These are phyloP conservation scores for Emmonsia crescens DNA, from an alignment of 2,329 filamentous ascomycete genomes.

Conservation along the genomic window DNA sequence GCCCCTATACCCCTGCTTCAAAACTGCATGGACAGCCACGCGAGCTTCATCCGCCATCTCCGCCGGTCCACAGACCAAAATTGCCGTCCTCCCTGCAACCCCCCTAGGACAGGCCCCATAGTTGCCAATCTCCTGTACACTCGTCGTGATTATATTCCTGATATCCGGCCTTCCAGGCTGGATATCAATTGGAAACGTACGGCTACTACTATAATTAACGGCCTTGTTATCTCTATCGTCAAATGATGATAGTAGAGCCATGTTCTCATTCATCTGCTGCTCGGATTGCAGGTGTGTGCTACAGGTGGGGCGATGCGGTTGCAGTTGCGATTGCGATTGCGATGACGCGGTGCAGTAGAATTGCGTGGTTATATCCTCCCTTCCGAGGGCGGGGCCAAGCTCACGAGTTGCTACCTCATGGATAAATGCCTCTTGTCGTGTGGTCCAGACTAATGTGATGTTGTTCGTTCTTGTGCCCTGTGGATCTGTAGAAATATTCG, in stretches of 20 bases:
- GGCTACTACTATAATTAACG: neutral
- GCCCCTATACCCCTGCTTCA: slow-evolving; percentile 18
- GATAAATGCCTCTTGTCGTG: slow-evolving; percentile 4
- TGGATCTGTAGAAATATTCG: neutral
- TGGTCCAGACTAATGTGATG: slow-evolving; percentile 2
- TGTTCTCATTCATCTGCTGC: slow-evolving; percentile 6
- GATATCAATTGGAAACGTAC: slow-evolving; percentile 14
- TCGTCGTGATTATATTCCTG: slow-evolving; percentile 14
- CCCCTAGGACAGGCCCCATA: slow-evolving; percentile 7
- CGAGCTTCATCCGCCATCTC: slow-evolving; percentile 35
- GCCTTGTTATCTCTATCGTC: neutral
- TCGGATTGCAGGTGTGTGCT: neutral
- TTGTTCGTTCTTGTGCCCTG: neutral
- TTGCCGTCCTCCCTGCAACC: slow-evolving; percentile 19
- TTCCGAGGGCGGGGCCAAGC: neutral
- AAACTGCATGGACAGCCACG: slow-evolving; percentile 23
- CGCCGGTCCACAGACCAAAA: slow-evolving; percentile 33
- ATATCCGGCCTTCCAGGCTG: slow-evolving; percentile 26
- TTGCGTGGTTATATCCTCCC: slow-evolving; percentile 4
- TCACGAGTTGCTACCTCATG: slow-evolving; percentile 5
- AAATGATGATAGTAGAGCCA: slow-evolving; percentile 4
- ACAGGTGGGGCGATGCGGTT: neutral
- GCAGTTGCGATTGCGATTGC: neutral
- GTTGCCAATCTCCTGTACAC: slow-evolving; percentile 13
- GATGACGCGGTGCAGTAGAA: slow-evolving; percentile 8